phyloP scores from a whole-genome alignment of 2,329 filamentous ascomycete species.

The Ceratocystis harringtonii region DNA sequence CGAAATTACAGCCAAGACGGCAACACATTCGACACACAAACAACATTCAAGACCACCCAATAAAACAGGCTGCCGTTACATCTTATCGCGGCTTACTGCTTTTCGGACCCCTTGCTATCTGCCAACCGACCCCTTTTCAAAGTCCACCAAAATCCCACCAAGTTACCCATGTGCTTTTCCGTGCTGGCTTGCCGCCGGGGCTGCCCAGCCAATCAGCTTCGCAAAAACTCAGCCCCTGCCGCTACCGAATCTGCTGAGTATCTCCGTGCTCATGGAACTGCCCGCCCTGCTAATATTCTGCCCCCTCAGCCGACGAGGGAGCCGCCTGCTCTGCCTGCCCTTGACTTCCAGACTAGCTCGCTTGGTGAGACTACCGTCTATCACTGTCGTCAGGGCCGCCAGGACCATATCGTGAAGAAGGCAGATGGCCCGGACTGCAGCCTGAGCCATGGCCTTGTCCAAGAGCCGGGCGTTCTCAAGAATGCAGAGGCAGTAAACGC shows the following conservation, averaged over 20 bases:
- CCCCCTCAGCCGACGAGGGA: neutral
- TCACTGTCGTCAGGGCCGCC: neutral
- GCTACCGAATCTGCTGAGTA: neutral
- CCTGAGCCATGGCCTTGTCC: neutral
- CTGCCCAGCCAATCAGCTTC: constrained; percentile 1
- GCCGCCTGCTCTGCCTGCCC: constrained; percentile 4
- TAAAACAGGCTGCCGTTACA: neutral
- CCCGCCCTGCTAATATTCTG: neutral
- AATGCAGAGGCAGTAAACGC: neutral
- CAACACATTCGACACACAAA: neutral
- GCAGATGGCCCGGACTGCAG: neutral
- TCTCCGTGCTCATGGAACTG: neutral
- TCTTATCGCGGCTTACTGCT: neutral
- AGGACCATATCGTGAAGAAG: neutral
- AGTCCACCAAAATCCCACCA: no score
- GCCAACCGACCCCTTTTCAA: neutral
- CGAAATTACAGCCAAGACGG: neutral
- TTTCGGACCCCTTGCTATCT: neutral
- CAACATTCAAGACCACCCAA: neutral
- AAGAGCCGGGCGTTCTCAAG: neutral
- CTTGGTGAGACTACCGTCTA: neutral
- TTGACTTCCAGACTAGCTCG: constrained; percentile 6
- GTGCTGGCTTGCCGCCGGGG: constrained; percentile 4
- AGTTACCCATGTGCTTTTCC: neutral
- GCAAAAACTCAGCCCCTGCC: neutral